Evolutionary conservation across 2,329 filamentous ascomycete genomes (phyloP).

Genomic region (Aphanoascus verrucosus): DNA sequence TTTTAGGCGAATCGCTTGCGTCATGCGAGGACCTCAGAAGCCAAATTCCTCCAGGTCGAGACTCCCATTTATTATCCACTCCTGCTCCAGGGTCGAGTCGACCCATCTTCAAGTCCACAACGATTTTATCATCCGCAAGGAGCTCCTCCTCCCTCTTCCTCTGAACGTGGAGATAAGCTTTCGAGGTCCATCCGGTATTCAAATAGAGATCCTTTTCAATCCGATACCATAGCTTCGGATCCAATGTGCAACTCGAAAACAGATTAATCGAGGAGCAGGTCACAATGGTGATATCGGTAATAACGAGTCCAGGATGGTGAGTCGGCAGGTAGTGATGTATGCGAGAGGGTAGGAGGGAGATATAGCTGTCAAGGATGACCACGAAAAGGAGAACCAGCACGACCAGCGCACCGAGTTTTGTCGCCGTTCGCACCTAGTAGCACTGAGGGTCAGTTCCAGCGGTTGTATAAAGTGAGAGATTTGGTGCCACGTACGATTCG

Average conservation of each 20-base stretch:
- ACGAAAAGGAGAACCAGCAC: conserved; percentile 59
- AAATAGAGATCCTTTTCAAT: conserved; percentile 86
- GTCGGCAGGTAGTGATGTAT: conserved; percentile 80
- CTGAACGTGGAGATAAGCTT: conserved; percentile 70
- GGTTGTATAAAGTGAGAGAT: background rate
- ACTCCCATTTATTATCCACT: conserved; percentile 60
- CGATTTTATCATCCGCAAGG: conserved; percentile 59
- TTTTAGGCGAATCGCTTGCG: conserved; percentile 61
- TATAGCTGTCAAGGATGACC: conserved; percentile 78
- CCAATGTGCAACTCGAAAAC: conserved; percentile 65
- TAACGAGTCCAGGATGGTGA: conserved; percentile 71
- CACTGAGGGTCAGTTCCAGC: conserved; percentile 12
- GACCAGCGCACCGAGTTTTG: conserved; percentile 61
- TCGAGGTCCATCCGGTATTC: conserved; percentile 59
- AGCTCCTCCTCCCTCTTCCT: conserved; percentile 81
- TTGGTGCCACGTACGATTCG: conserved; percentile 28
- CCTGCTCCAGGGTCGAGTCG: conserved; percentile 55
- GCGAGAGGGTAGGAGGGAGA: conserved; percentile 71
- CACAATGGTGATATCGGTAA: conserved; percentile 73
- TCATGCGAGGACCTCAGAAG: conserved; percentile 64
- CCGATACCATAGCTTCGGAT: conserved; percentile 63
- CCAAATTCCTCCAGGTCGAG: conserved; percentile 68
- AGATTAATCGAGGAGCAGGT: conserved; percentile 65
- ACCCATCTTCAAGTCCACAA: conserved; percentile 67
- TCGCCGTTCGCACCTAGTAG: conserved; percentile 52